Base-by-base conservation (phyloP, 768 basidiomycete genomes). In the Dacryopinax spathularia region DNA sequence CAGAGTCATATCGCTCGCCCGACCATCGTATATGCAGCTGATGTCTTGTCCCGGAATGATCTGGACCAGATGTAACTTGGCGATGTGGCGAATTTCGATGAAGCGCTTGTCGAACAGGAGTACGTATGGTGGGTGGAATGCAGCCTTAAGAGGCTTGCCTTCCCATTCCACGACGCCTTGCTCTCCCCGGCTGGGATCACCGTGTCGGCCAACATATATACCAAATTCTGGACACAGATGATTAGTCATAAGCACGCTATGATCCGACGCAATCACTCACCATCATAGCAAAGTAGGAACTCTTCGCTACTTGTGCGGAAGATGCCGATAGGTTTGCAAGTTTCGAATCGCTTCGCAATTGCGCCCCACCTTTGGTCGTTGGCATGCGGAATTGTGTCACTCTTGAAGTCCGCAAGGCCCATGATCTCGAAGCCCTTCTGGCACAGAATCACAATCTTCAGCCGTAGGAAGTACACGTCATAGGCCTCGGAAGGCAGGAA, bases 371-470 rank as follows among this genome's bases (percentile, higher is more conserved):
- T 70, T 69, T 84, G 75, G 75, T 86, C 84, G 65, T 93, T 90
- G 33, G 87, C 80, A 64, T 87, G 84, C 0, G 94, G 92, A 65
- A 97, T 90, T 1, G 91, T 92, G 1, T 88, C 87, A 71, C 88
- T 90, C 73, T 88, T 87, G 74, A 90, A 88, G 73, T 94, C 90
- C 25, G 85, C 84, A 39, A 97, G 80, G 69, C 97, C 91, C 89
- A 98, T 97, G 69, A 97, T 95, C 74, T 97, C 94, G 69, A 97
- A 97, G 37, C 94, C 93, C 70, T 90, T 91, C 0, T 89, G 85
- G 68, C 94, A 94, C 31, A 96, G 81, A 63, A 99, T 89, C 2
- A 89, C 93, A 66, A 99, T 88, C 75, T 88, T 89, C 9, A 89
- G 88, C 72, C 94, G 93, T 63, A 97, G 77, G 81, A 97, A 98